Evolutionary conservation across 176 grass and related monocot genomes (phyloP).

Genomic region (Ensete glaucum): DNA sequence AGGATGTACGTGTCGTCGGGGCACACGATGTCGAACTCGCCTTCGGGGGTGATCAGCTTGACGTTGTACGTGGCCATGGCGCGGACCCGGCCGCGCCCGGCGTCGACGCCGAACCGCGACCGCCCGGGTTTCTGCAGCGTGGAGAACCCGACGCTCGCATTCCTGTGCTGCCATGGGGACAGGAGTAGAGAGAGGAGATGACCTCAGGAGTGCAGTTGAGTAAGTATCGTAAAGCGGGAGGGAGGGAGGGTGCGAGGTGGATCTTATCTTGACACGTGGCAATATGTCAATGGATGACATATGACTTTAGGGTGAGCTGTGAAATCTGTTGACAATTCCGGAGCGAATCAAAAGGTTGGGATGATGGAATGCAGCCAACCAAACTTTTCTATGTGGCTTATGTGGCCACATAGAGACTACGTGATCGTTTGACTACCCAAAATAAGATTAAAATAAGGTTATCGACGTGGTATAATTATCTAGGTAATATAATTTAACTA

Average conservation of each 20-base stretch:
- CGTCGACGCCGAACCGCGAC: background rate
- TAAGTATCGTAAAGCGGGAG: background rate
- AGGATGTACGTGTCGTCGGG: constrained; percentile 59
- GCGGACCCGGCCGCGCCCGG: background rate
- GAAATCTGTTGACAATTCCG: background rate
- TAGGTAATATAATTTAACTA: too few species aligned
- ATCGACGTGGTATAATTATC: too few species aligned
- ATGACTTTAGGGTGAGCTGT: background rate
- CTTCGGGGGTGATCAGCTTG: constrained; percentile 22
- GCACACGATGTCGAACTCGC: constrained; percentile 25
- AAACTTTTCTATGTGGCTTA: too few species aligned
- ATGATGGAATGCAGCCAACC: too few species aligned
- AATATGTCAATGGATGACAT: background rate
- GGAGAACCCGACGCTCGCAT: background rate
- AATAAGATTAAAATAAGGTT: too few species aligned
- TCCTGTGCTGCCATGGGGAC: background rate
- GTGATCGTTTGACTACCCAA: too few species aligned
- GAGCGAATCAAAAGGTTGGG: too few species aligned
- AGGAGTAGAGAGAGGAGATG: background rate
- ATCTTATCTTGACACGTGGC: background rate
- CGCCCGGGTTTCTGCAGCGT: background rate
- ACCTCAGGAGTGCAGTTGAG: background rate
- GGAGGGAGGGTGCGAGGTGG: background rate
- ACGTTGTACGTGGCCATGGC: constrained; percentile 53
- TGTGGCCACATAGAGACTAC: too few species aligned